Conservation (phyloP, 1,139 yeast species). For the Debaryomyces subglobosus region DNA sequence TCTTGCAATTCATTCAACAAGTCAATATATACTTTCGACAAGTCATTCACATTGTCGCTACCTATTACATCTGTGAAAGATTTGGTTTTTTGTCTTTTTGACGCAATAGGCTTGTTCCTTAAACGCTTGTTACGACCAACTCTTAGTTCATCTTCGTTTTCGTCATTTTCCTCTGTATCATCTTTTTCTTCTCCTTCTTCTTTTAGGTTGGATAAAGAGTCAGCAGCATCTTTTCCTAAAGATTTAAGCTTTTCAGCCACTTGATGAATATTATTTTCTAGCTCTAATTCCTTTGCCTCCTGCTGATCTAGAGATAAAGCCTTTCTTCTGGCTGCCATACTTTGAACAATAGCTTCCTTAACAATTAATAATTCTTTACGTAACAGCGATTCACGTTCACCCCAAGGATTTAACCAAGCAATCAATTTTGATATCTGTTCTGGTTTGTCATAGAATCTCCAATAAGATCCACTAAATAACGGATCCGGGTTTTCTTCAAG, state of each 20-base stretch:
- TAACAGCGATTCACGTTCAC: conserved; percentile 71
- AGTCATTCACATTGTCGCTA: conserved; percentile 12
- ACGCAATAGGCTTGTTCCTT: conserved; percentile 9
- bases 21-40: conserved; percentile 14
- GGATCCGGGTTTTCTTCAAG: conserved; percentile 69
- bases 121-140: conserved; percentile 21
- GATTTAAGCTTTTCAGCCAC: conserved; percentile 26
- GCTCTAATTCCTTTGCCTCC: conserved; percentile 45
- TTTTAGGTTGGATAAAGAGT: conserved; percentile 4
- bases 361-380: conserved; percentile 61
- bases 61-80: conserved; percentile 12
- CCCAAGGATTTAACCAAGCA: conserved; percentile 75
- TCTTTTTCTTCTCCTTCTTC: conserved; percentile 13
- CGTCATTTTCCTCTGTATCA: conserved; percentile 24
- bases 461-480: conserved; percentile 52
- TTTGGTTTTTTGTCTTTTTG: conserved; percentile 15
- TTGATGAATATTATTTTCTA: conserved; percentile 41
- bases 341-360: conserved; percentile 55
- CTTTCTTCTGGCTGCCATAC: conserved; percentile 63
- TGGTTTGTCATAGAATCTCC: conserved; percentile 73
- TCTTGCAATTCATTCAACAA: conserved; percentile 27
- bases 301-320: conserved; percentile 47
- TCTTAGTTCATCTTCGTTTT: conserved; percentile 17
- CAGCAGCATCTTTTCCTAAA: conserved; percentile 23
- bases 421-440: conserved; percentile 61